Conservation (phyloP, 768 basidiomycete genomes). For the Macrolepiota albuminosa region DNA sequence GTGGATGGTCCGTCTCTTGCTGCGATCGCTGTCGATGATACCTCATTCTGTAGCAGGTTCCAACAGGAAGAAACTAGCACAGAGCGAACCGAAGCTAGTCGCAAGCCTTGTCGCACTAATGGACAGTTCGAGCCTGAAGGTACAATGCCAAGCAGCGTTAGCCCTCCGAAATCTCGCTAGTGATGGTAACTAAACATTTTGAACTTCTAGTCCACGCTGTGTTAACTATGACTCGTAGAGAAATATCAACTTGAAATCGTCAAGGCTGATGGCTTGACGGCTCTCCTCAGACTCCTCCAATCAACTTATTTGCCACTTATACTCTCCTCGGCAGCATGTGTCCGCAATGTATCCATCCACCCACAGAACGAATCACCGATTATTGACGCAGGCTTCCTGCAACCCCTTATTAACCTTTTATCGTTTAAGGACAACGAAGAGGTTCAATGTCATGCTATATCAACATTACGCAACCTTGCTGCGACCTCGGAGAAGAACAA, state of each 20-base stretch:
- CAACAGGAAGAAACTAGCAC: slow-evolving; percentile 92
- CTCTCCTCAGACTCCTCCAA: slow-evolving; percentile 89
- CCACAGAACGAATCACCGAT: slow-evolving; percentile 98
- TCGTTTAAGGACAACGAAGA: slow-evolving; percentile 99
- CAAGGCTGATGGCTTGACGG: slow-evolving; percentile 87
- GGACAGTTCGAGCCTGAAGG: slow-evolving; percentile 96
- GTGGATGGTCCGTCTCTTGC: slow-evolving; percentile 66
- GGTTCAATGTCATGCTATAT: slow-evolving; percentile 98
- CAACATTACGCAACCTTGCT: slow-evolving; percentile 92
- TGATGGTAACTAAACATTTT: slow-evolving; percentile 59
- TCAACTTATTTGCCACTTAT: slow-evolving; percentile 97
- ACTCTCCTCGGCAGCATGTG: slow-evolving; percentile 96
- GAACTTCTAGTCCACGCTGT: background rate
- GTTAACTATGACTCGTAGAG: slow-evolving; percentile 44
- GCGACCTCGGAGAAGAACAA: slow-evolving; percentile 99
- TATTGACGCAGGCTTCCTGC: slow-evolving; percentile 96
- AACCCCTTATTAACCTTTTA: slow-evolving; percentile 91
- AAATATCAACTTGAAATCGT: slow-evolving; percentile 99
- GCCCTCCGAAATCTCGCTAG: slow-evolving; percentile 95
- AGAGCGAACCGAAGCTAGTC: slow-evolving; percentile 92
- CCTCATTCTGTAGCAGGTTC: slow-evolving; percentile 38
- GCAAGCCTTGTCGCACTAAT: slow-evolving; percentile 90
- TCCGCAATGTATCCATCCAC: slow-evolving; percentile 98
- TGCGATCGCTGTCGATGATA: background rate
- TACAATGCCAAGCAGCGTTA: slow-evolving; percentile 96